Evolutionary conservation across 306 rosid species (phyloP), one percentile per base, ranked within the genome.

Genomic region (Dalbergia cochinchinensis): DNA sequence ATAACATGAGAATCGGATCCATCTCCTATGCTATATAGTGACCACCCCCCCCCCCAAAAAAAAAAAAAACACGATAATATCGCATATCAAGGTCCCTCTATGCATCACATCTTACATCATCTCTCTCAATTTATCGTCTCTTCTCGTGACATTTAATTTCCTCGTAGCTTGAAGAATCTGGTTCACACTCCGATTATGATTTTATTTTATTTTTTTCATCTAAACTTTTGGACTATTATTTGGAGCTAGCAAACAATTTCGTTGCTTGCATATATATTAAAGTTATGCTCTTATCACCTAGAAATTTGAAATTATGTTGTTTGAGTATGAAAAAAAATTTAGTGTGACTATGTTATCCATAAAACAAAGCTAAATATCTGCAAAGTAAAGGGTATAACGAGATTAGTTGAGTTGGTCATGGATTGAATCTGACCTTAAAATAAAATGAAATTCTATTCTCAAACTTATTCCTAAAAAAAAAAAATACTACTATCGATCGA

Each of bases 41-140:
- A 8, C 10, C 66, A 18, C 57, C 15, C 11, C n/a, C n/a, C n/a
- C n/a, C n/a, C n/a, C n/a, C n/a, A n/a, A n/a, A n/a, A n/a, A n/a
- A 8, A 4, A 37, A 42, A 1, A 14, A 12, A 42, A 62, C 19
- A 34, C 14, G 2, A 62, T 62, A 26, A 60, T 62, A 62, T 62
- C 65, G 15, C 39, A 33, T 12, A 14, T 62, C 67, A 62, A 3
- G 13, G 9, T 62, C 44, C 5, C 47, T 50, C 18, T 12, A 33
- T 13, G 45, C 66, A 62, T 33, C 67, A 33, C 67, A 34, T 31
- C 41, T 62, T 33, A 33, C 67, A 13, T 13, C 67, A 62, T 4
- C 41, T 60, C 3, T 26, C 67, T 13, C 67, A 62, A 62, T 31
- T 62, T 62, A 62, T 62, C 67, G 19, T 62, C 42, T 61, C 64